Conservation (phyloP, 768 basidiomycete genomes). For the Naganishia randhawae region DNA sequence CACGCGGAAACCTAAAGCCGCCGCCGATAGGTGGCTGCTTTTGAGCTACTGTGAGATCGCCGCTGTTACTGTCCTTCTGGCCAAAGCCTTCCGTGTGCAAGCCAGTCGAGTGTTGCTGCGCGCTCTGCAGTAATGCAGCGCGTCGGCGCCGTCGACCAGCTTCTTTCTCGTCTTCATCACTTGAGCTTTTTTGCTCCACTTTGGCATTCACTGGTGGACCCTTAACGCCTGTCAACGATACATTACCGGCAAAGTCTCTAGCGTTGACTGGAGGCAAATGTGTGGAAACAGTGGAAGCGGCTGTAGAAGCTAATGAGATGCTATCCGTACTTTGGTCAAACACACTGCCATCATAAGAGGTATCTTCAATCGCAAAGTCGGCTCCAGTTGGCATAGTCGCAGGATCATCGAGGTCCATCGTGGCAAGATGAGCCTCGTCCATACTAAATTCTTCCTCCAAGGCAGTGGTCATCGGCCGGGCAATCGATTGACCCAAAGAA, state of each 20-base stretch:
- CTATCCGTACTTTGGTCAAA: slow-evolving; percentile 15
- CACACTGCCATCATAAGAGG: slow-evolving; percentile 8
- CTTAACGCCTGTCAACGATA: background rate
- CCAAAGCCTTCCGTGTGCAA: slow-evolving; percentile 9
- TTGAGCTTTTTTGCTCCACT: slow-evolving; percentile 10
- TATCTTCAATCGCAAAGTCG: background rate
- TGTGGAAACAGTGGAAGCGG: background rate
- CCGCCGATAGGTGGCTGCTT: slow-evolving; percentile 1
- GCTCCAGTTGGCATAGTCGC: slow-evolving; percentile 19
- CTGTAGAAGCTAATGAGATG: slow-evolving; percentile 11
- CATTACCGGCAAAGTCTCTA: slow-evolving; percentile 1
- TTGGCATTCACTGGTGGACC: background rate
- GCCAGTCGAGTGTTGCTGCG: slow-evolving; percentile 6
- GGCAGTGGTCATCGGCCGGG: slow-evolving; percentile 6
- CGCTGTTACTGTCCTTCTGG: background rate
- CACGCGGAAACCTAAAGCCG: slow-evolving; percentile 15
- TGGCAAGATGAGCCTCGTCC: slow-evolving; percentile 8
- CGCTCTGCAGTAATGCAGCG: slow-evolving; percentile 3
- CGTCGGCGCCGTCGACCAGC: slow-evolving; percentile 13
- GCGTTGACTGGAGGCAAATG: background rate
- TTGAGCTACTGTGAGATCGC: background rate
- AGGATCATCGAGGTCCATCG: slow-evolving; percentile 16
- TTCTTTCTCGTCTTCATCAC: slow-evolving; percentile 18
- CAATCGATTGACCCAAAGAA: slow-evolving; percentile 1
- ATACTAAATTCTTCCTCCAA: slow-evolving; percentile 16